Percentiles rank a stretch among this genome's conserved stretches.
These are phyloP conservation scores for Brassica nigra DNA, from an alignment of 345 rosid species.

Conservation along the genomic window DNA sequence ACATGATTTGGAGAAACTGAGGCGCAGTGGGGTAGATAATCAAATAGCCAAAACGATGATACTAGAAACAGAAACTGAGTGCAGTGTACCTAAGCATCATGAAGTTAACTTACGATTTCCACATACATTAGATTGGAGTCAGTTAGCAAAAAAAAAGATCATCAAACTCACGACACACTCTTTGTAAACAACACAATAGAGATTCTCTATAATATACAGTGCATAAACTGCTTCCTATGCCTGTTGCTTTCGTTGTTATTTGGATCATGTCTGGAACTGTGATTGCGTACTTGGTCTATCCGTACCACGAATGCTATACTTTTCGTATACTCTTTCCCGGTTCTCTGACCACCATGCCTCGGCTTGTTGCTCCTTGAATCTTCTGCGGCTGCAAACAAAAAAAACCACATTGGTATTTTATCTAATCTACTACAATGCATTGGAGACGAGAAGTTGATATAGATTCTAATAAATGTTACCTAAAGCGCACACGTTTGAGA, in stretches of 20 bases:
- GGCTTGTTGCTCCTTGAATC: slow-evolving; percentile 94
- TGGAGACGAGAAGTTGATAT: not conserved
- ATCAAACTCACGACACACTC: slow-evolving; percentile 30
- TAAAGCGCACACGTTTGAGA: slow-evolving; percentile 97
- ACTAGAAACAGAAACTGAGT: not conserved
- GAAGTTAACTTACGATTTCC: slow-evolving; percentile 4
- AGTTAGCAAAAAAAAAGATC: not conserved
- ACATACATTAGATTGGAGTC: not conserved
- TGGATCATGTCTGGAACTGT: slow-evolving; percentile 27
- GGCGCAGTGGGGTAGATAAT: not conserved
- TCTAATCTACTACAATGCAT: not conserved
- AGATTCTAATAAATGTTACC: slow-evolving; percentile 49
- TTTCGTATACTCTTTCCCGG: slow-evolving; percentile 85
- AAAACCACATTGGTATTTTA: slow-evolving; percentile 2
- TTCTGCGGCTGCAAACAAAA: slow-evolving; percentile 72
- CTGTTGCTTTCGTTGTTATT: not conserved
- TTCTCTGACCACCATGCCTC: slow-evolving; percentile 98
- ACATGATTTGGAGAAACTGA: not conserved
- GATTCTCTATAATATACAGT: slow-evolving; percentile 31
- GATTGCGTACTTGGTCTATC: slow-evolving; percentile 61
- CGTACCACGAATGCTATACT: slow-evolving; percentile 74
- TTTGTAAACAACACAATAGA: not conserved
- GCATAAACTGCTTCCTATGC: slow-evolving; percentile 22
- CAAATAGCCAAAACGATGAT: not conserved
- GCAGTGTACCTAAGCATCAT: slow-evolving; percentile 7